Conservation (phyloP, 495 filamentous ascomycete genomes). For the Jackrogersella multiformis region DNA sequence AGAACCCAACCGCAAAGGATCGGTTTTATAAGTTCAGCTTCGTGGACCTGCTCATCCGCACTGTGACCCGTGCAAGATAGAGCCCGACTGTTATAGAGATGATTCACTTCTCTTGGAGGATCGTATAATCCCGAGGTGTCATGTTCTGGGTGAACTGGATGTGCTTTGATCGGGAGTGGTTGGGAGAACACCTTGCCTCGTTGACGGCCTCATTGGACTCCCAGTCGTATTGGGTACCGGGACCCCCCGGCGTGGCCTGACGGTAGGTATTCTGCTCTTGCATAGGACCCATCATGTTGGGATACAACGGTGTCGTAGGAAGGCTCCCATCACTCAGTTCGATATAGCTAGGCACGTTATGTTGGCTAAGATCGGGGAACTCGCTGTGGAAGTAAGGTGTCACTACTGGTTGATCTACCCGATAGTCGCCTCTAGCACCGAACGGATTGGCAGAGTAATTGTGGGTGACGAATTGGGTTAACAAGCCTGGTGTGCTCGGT, state of each 20-base stretch:
- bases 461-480: slow-evolving; percentile 45
- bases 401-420: slow-evolving; percentile 53
- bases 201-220: slow-evolving; percentile 53
- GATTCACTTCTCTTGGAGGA: slow-evolving; percentile 25
- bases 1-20: slow-evolving; percentile 14
- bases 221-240: slow-evolving; percentile 56
- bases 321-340: slow-evolving; percentile 49
- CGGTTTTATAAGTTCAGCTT: slow-evolving; percentile 2
- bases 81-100: not conserved
- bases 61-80: no score
- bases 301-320: slow-evolving; percentile 55
- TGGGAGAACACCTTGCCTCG: slow-evolving; percentile 54
- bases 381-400: slow-evolving; percentile 57
- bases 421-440: slow-evolving; percentile 45
- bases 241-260: slow-evolving; percentile 41
- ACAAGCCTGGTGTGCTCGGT: slow-evolving; percentile 55
- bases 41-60: no score
- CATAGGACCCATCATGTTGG: slow-evolving; percentile 48
- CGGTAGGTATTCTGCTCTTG: slow-evolving; percentile 46
- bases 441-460: slow-evolving; percentile 43
- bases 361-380: slow-evolving; percentile 55
- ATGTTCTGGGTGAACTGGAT: slow-evolving; percentile 62
- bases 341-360: slow-evolving; percentile 51
- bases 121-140: slow-evolving; percentile 57
- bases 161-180: slow-evolving; percentile 51